Conservation (phyloP, 1,139 yeast genomes). For the Candida frijolesensis region DNA sequence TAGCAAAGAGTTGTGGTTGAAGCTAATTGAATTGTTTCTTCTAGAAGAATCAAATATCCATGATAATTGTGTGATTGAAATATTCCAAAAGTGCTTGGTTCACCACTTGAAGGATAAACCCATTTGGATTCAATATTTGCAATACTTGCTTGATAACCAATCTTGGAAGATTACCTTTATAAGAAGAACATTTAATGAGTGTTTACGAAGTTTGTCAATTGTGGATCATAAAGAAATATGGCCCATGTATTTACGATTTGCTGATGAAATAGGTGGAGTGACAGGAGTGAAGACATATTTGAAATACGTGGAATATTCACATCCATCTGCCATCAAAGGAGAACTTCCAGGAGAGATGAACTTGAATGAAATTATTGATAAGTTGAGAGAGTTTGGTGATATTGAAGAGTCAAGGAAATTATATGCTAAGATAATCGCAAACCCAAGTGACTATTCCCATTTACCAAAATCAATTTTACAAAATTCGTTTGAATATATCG, state of each 20-base stretch:
- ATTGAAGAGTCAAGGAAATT: conserved; percentile 17
- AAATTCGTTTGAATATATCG: conserved; percentile 52
- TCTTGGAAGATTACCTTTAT: conserved; percentile 42
- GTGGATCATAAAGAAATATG: conserved; percentile 62
- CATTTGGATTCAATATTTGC: conserved; percentile 60
- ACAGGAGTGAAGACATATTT: conserved; percentile 46
- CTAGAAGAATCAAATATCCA: conserved; percentile 36
- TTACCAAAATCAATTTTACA: conserved; percentile 19
- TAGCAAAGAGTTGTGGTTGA: conserved; percentile 58
- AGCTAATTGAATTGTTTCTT: conserved; percentile 42
- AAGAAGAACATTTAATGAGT: conserved; percentile 52
- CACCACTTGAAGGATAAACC: conserved; percentile 44
- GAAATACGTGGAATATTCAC: conserved; percentile 42
- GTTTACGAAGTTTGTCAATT: conserved; percentile 52
- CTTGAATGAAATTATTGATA: conserved; percentile 22
- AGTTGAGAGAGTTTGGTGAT: conserved; percentile 29
- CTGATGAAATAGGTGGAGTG: conserved; percentile 44
- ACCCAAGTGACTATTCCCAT: conserved; percentile 17
- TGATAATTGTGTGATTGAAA: conserved; percentile 31
- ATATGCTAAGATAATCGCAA: conserved; percentile 17
- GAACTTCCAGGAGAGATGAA: conserved; percentile 10
- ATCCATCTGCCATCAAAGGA: conserved; percentile 14
- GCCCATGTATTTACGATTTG: conserved; percentile 59
- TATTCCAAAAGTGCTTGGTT: conserved; percentile 46
- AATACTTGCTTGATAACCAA: conserved; percentile 40